Base-by-base conservation (phyloP, 345 rosid species). In the Populus simonii region DNA sequence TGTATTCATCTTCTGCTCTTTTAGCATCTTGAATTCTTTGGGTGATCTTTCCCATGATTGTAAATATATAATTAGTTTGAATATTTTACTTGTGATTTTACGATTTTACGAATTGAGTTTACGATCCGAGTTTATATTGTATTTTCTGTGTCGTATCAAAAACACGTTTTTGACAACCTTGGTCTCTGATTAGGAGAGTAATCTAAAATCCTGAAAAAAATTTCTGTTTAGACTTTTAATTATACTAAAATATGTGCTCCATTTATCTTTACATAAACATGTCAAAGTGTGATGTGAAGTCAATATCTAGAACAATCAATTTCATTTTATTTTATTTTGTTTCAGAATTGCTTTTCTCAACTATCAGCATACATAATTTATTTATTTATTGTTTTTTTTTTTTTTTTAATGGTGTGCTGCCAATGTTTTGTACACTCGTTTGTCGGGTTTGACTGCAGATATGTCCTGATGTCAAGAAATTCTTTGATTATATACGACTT, bases 401-500 rank as follows among this genome's bases (percentile, higher is more conserved):
- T 25, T 71, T 59, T 35, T 36, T 5, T 38, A 5, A 29, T 29
- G 22, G 43, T 65, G 23, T 27, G 12, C 29, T 74, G 27, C 33
- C 33, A n/a, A 29, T 47, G 33, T 15, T 65, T 35, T 9, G 10
- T 63, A 31, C 66, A 41, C 68, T 38, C 47, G 31, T 62, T 49
- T 78, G 6, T 66, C 43, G 75, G 76, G 51, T 86, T 17, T 84
- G 70, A 55, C 36, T 76, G 70, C 85, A 96, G 99, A 83, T 92
- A 92, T 82, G 97, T 96, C 79, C 84, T 96, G 87, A 94, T 77
- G 82, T 94, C 87, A 96, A 90, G 92, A 94, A 92, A 86, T 91
- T 94, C 85, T 96, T 96, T 61, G 89, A 92, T 71, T 91, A 84
- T 79, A 96, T 96, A 82, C 98, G 91, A 84, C 93, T 96, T 81